Evolutionary conservation across 1,284 basidiomycete species (phyloP), one percentile per base, ranked within the genome.

Genomic region (Cryptococcus sp.): DNA sequence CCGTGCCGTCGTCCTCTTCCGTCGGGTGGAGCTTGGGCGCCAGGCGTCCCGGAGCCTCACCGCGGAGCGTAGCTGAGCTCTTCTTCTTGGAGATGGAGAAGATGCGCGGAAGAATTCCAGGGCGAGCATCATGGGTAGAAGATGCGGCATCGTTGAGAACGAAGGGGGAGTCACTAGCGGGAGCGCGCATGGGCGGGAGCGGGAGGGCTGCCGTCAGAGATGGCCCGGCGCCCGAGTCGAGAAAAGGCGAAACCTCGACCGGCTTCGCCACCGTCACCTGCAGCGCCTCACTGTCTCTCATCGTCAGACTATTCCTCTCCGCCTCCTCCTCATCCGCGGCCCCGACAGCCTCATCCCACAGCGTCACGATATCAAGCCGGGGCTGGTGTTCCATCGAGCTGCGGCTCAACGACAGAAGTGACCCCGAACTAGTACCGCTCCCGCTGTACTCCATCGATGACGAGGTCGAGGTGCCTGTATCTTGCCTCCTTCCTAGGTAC

Each of bases 381-480:
- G 36, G 20, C 12, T 46, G 47, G 42, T 65, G 64, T 16, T 66
- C 63, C n/a, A 57, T 43, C 11, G 62, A 65, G 21, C 54, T 68
- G 16, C 65, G 61, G 5, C 57, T 68, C 3, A 71, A 57, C 2
- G 67, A 71, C 16, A 61, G 43, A 0, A 71, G 55, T 0, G 72
- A 73, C 5, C 67, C 61, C 1, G 69, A 66, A 46, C 67, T 69
- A 3, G 71, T 67, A 35, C 69, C 71, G 56, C 69, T 70, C 3
- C 66, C 69, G 42, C 64, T 68, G 36, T 59, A 65, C 0, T 72
- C 73, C n/a, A 69, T 60, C 2, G 68, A 70, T 9, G 28, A 33
- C 1, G 62, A 63, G 0, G 56, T 57, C 4, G 68, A 70, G 9
- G 63, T 61, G 15, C 61, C 65, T 1, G 63, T 65, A 6, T 65